Percentiles rank a stretch among this genome's conserved stretches.
Evolutionary conservation across 1,139 yeast species (phyloP).

Genomic region (Yamadazyma taylorii): DNA sequence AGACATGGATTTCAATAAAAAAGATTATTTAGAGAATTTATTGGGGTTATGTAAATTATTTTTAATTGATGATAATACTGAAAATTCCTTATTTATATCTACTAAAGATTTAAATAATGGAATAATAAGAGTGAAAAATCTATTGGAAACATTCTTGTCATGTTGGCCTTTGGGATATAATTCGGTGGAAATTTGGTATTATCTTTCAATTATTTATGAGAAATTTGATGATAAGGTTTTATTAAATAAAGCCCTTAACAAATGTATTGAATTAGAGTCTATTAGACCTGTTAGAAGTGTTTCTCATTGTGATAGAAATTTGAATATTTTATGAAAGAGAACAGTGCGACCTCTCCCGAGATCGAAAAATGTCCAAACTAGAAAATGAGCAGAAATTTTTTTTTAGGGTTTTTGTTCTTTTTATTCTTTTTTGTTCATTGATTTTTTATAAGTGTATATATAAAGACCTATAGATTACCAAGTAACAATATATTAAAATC

Average conservation of each 20-base stretch:
- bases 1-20: constrained; percentile 23
- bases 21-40: constrained; percentile 56
- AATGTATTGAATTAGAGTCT: constrained; percentile 68
- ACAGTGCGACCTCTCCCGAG: neutral
- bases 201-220: constrained; percentile 66
- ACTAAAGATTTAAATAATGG: constrained; percentile 63
- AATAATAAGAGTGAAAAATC: constrained; percentile 58
- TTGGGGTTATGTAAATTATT: constrained; percentile 66
- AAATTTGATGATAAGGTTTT: constrained; percentile 54
- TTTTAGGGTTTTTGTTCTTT: neutral
- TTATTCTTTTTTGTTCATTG: neutral
- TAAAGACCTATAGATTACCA: neutral
- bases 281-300: constrained; percentile 57
- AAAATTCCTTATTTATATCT: constrained; percentile 40
- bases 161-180: constrained; percentile 57
- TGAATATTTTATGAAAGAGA: neutral
- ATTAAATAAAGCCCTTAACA: constrained; percentile 60
- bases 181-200: constrained; percentile 73
- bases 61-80: constrained; percentile 39
- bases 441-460: neutral
- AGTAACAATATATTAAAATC: too few species aligned
- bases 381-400: too few species aligned
- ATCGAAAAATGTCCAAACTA: neutral
- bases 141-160: constrained; percentile 51
- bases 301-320: constrained; percentile 18